These are phyloP conservation scores for Fusarium begoniae DNA, from an alignment of 2,329 filamentous ascomycete genomes.

Conservation along the genomic window DNA sequence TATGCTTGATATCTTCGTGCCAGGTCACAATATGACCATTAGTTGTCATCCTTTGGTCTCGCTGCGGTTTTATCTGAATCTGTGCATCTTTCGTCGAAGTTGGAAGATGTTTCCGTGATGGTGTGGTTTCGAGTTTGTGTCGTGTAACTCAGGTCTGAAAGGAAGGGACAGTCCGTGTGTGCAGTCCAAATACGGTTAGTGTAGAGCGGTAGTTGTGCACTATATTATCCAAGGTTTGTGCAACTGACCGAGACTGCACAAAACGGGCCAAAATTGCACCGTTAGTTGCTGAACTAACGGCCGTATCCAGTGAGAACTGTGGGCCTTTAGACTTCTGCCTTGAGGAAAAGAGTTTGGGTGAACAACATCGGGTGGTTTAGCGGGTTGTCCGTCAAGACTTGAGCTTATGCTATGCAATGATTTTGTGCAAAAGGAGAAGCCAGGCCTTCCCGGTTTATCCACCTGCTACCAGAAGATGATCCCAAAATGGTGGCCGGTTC, in stretches of 20 bases:
- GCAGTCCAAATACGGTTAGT: background rate
- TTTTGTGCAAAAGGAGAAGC: slow-evolving; percentile 30
- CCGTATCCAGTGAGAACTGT: background rate
- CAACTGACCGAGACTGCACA: background rate
- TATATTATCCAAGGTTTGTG: background rate
- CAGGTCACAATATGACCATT: background rate
- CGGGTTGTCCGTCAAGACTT: background rate
- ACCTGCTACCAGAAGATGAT: slow-evolving; percentile 16
- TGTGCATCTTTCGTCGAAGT: background rate
- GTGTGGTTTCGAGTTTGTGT: slow-evolving; percentile 36
- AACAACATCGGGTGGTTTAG: background rate
- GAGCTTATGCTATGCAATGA: slow-evolving; percentile 19
- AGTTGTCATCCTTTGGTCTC: slow-evolving; percentile 7
- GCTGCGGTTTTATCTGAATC: slow-evolving; percentile 6
- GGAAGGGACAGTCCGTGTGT: background rate
- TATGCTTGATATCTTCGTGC: background rate
- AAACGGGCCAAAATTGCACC: background rate
- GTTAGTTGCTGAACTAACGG: background rate
- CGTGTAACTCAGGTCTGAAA: background rate
- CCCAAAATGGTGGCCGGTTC: slow-evolving; percentile 29
- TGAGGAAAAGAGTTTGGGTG: background rate
- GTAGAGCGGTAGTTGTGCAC: slow-evolving; percentile 3
- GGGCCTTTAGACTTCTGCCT: background rate
- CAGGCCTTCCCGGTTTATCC: slow-evolving; percentile 8
- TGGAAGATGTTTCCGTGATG: slow-evolving; percentile 25